Evolutionary conservation across 257 asterid species (phyloP).

Genomic region (Eucommia ulmoides): DNA sequence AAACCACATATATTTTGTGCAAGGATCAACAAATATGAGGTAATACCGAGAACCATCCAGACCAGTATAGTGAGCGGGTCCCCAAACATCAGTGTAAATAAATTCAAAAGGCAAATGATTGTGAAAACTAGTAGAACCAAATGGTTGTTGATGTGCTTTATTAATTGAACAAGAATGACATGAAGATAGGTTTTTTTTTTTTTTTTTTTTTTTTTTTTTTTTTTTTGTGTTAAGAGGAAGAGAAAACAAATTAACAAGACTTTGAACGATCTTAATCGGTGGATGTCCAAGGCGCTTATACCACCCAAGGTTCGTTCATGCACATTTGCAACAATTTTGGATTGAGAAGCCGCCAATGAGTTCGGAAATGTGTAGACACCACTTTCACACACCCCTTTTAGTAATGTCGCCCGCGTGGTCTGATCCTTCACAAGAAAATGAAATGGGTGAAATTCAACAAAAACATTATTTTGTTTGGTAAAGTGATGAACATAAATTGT

Average conservation of each 20-base stretch:
- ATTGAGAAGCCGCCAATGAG: background rate
- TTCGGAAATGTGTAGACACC: background rate
- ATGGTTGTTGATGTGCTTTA: conserved; percentile 1
- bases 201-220: too few relatives aligned
- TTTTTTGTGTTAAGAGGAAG: background rate
- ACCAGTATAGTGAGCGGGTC: background rate
- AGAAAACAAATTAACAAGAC: background rate
- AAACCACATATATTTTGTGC: background rate
- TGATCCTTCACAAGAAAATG: background rate
- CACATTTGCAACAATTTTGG: background rate
- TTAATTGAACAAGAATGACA: background rate
- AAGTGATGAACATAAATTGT: background rate
- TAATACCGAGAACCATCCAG: background rate
- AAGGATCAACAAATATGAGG: background rate
- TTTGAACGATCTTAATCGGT: background rate
- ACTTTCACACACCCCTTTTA: background rate
- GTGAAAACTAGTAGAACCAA: background rate
- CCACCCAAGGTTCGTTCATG: conserved; percentile 1
- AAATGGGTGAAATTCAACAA: background rate
- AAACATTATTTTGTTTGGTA: background rate
- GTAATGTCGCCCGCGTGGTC: background rate
- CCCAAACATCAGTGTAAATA: background rate
- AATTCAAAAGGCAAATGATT: background rate
- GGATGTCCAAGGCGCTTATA: background rate
- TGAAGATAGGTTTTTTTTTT: background rate